A percentile compares a stretch with the other conserved stretches of the same genome.
Conservation (phyloP, 192 early-diverging fungal genomes). For the Backusella macrospora region DNA sequence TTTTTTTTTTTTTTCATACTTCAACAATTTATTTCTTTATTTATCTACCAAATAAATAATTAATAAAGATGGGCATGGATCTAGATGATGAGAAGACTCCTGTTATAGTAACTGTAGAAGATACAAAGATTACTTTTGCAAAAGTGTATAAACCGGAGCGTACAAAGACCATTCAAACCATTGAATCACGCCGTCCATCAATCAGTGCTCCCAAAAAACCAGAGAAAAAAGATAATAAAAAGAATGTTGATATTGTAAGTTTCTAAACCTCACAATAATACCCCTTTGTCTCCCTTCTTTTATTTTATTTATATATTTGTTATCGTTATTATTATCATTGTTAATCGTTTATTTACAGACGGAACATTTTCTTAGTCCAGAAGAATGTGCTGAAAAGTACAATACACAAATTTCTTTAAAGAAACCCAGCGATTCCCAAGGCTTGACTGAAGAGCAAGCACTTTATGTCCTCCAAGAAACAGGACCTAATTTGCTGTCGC, state of each 20-base stretch:
- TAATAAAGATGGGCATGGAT: neutral
- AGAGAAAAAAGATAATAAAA: constrained; percentile 26
- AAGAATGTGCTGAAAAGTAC: constrained; percentile 49
- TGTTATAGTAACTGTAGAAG: neutral
- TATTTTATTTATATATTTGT: no score
- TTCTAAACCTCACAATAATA: neutral
- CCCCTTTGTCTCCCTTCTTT: neutral
- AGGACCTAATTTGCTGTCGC: constrained; percentile 87
- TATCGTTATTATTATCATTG: neutral
- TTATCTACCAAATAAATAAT: neutral
- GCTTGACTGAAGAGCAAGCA: constrained; percentile 67
- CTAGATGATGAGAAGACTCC: neutral
- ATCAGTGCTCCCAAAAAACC: constrained; percentile 26
- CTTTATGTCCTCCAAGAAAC: constrained; percentile 62
- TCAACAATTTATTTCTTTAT: neutral
- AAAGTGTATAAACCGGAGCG: constrained; percentile 32
- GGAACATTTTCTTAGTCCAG: constrained; percentile 51
- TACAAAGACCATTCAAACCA: constrained; percentile 20
- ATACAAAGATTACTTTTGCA: constrained; percentile 36
- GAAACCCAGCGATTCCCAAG: constrained; percentile 71
- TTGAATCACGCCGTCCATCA: constrained; percentile 27
- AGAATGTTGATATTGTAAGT: constrained; percentile 59
- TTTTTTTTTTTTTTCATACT: neutral
- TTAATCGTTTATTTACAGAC: constrained; percentile 34
- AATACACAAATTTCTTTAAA: constrained; percentile 50